Base-by-base conservation (phyloP, 2,329 filamentous ascomycete genomes). In the Botryosphaeria dothidea region DNA sequence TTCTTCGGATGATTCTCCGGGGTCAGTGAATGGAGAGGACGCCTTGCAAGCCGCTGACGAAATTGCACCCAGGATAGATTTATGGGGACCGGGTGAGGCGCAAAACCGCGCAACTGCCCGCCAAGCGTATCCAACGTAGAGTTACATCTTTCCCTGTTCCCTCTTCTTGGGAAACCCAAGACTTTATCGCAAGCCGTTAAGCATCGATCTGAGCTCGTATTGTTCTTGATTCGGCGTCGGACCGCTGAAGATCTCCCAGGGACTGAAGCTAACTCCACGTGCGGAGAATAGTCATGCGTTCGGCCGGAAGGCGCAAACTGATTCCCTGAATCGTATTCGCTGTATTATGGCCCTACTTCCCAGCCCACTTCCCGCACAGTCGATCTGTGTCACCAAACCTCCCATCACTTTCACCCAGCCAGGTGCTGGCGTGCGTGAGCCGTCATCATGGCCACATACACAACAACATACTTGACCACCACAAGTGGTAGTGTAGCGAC, bases 391-490 rank as follows among this genome's bases (percentile, higher is more conserved):
- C 54, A 45, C 54, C 23, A 25, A n/a, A 13, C 19, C 23, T 45
- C 2, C 25, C 25, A 49, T 13, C 36, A 13, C 19, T 41, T 43
- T 38, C 36, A 43, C 17, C 36, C 54, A 57, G 54, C 36, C 34
- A 23, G 23, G 54, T 19, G 36, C 54, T 57, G 54, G 54, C 38
- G 54, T 36, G 36, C 36, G 36, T 43, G 54, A 57, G 31, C 31
- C 19, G 51, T 23, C 7, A 21, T 11, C 25, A 57, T 57, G 54
- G 54, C 54, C 54, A 61, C 57, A 25, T 48, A 61, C 43, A 61
- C 27, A 8, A 61, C 43, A 4, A 48, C 57, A 17, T 34, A 48
- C 3, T 27, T 48, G 13, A 43, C 52, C 4, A 57, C 52, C 7
- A 43, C 54, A 31, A 43, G 54, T 23, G 6, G 9, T 13, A 29